Percentiles rank a stretch among this genome's conserved stretches.
phyloP scores from a whole-genome alignment of 1,284 basidiomycete genomes.

The Pterulicium gracile region DNA sequence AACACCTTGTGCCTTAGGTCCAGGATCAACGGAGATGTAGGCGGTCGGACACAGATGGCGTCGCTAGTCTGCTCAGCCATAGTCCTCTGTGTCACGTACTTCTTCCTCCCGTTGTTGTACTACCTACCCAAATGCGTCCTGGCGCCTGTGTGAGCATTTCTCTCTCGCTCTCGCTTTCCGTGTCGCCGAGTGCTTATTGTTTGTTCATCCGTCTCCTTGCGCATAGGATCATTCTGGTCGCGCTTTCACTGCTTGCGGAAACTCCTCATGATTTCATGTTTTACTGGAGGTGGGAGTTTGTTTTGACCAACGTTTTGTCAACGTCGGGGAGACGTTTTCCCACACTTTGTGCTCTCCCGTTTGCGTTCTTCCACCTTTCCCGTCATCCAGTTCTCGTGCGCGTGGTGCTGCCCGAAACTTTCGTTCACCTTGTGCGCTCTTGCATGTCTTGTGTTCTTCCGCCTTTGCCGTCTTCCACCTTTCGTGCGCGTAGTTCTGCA shows the following conservation, averaged over 20 bases:
- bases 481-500: no score
- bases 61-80: conserved; percentile 68
- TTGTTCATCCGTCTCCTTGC: no score
- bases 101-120: conserved; percentile 48
- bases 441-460: no score
- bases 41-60: conserved; percentile 82
- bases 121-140: conserved; percentile 66
- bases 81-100: conserved; percentile 78
- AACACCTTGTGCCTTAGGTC: conserved; percentile 34
- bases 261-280: conserved; percentile 79
- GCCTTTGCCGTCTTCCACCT: no score
- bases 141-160: conserved; percentile 53
- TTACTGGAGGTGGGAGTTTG: conserved; percentile 57
- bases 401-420: no score
- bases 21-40: conserved; percentile 78
- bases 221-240: conserved; percentile 67
- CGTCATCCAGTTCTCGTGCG: no score
- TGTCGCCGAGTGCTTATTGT: conserved; percentile 74
- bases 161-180: conserved; percentile 42
- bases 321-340: no score
- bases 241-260: conserved; percentile 77
- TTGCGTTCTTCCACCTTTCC: no score
- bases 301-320: no score
- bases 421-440: no score
- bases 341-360: no score